Evolutionary conservation across 768 basidiomycete genomes (phyloP).

Genomic region (Kwoniella sp.): DNA sequence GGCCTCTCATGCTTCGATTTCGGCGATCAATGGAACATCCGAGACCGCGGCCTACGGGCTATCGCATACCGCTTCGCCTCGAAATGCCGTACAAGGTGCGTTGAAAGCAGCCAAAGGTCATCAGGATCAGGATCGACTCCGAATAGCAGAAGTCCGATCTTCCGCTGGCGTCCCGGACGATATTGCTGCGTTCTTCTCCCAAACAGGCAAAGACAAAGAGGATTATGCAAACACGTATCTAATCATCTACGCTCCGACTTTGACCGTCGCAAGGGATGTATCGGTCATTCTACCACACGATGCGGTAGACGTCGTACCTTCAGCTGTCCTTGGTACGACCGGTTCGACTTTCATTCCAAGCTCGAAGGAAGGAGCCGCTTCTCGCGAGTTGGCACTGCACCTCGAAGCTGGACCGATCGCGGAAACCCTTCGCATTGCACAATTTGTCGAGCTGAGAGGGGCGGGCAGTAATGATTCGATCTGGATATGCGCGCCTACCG

Average conservation of each 20-base stretch:
- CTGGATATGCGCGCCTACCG: constrained; percentile 28
- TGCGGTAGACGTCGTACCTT: background rate
- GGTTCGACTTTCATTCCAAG: background rate
- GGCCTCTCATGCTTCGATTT: background rate
- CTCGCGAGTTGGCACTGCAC: constrained; percentile 10
- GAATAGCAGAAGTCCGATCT: background rate
- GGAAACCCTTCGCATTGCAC: constrained; percentile 15
- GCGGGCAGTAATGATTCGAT: constrained; percentile 20
- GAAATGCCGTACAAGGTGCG: background rate
- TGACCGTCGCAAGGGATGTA: background rate
- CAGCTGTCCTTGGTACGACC: background rate
- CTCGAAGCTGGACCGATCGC: constrained; percentile 12
- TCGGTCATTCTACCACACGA: constrained; percentile 3
- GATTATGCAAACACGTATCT: constrained; percentile 3
- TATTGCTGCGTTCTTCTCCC: constrained; percentile 4
- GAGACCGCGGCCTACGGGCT: constrained; percentile 1
- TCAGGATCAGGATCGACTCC: background rate
- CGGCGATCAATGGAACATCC: background rate
- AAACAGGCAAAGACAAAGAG: background rate
- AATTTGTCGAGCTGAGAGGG: constrained; percentile 21
- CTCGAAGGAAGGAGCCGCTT: background rate
- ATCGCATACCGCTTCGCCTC: background rate
- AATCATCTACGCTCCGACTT: constrained; percentile 3
- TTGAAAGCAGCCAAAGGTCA: constrained; percentile 7
- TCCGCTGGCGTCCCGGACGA: background rate